These are phyloP conservation scores for Lolium multiflorum DNA, from an alignment of 176 grass and related monocot species.

Conservation along the genomic window DNA sequence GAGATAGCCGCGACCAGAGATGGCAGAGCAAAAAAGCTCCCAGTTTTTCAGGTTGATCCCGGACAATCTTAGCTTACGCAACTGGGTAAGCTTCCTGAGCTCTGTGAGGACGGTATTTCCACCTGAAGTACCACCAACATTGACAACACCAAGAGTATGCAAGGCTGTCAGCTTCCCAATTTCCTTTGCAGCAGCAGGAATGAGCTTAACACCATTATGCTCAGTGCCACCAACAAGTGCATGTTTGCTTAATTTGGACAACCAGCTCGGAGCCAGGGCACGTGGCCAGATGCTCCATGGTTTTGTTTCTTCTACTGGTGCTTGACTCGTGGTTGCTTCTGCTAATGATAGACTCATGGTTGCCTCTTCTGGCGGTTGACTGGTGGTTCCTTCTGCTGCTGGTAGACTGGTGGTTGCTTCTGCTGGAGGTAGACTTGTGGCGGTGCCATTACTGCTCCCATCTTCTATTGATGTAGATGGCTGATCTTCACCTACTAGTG, in stretches of 20 bases:
- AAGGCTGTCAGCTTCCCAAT: not conserved
- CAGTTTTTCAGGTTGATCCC: not conserved
- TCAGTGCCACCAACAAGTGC: not conserved
- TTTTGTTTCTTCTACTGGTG: not conserved
- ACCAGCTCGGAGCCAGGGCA: not conserved
- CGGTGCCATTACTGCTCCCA: too few species aligned
- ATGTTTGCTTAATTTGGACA: not conserved
- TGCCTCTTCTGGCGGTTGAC: too few species aligned
- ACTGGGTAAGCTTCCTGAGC: not conserved
- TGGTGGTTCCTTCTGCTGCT: too few species aligned
- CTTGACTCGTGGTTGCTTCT: too few species aligned
- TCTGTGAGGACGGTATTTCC: not conserved
- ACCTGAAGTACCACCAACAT: not conserved
- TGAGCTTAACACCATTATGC: not conserved
- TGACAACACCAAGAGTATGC: constrained; percentile 6
- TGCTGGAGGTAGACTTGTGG: too few species aligned
- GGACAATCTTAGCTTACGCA: not conserved
- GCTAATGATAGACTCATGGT: too few species aligned
- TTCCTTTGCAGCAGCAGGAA: not conserved
- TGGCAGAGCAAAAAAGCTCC: not conserved
- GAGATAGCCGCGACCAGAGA: not conserved
- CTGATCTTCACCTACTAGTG: too few species aligned
- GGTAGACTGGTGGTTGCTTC: too few species aligned
- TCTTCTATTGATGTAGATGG: too few species aligned
- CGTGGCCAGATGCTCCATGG: not conserved